phyloP scores from a whole-genome alignment of 495 filamentous ascomycete genomes.

The Xanthoparmelia taractica region DNA sequence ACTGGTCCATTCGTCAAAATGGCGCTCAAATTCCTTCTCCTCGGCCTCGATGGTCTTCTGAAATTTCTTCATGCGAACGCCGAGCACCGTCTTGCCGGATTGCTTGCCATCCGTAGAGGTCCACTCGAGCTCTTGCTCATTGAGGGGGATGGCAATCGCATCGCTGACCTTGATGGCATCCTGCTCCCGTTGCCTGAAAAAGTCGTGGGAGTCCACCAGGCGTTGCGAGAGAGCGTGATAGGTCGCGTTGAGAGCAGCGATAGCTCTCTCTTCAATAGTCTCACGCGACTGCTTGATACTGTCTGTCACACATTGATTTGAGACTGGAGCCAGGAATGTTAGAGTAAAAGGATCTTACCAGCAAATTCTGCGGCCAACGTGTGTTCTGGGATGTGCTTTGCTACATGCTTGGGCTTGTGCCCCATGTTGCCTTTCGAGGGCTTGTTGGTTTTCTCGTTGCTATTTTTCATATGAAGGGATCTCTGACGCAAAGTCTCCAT shows the following conservation, averaged over 20 bases:
- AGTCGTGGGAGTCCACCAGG: constrained; percentile 11
- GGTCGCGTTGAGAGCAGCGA: constrained; percentile 5
- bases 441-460: constrained; percentile 8
- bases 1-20: constrained; percentile 22
- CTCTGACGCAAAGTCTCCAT: not conserved
- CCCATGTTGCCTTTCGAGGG: constrained; percentile 6
- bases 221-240: constrained; percentile 3
- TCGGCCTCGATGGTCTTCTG: constrained; percentile 18
- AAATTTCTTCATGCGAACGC: constrained; percentile 22
- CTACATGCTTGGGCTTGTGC: constrained; percentile 6
- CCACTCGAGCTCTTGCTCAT: constrained; percentile 20
- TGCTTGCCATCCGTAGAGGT: constrained; percentile 14
- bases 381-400: constrained; percentile 14
- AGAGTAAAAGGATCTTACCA: constrained; percentile 7
- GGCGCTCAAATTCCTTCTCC: constrained; percentile 18
- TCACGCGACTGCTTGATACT: constrained; percentile 16
- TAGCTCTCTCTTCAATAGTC: constrained; percentile 15
- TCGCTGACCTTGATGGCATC: not conserved
- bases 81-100: constrained; percentile 18
- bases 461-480: constrained; percentile 2
- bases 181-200: constrained; percentile 7
- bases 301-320: constrained; percentile 2
- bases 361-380: constrained; percentile 13
- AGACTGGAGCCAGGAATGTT: not conserved
- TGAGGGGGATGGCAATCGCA: constrained; percentile 6